Evolutionary conservation across 2,329 filamentous ascomycete genomes (phyloP).

Genomic region (Talaromyces funiculosus): DNA sequence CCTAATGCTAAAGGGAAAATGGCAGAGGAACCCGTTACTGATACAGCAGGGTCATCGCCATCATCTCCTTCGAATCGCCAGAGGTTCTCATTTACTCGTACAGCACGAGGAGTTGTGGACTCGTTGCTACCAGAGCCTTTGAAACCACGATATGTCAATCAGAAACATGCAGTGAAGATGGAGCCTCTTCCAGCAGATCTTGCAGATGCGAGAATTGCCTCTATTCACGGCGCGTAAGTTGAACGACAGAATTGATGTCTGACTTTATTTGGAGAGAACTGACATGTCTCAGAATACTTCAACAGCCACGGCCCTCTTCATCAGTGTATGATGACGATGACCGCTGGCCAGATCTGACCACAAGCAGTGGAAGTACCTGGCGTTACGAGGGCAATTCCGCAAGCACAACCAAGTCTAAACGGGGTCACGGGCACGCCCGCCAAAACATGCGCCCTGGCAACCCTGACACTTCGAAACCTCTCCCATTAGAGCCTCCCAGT

Average conservation of each 20-base stretch:
- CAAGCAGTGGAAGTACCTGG: constrained; percentile 7
- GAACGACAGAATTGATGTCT: not conserved
- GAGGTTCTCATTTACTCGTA: constrained; percentile 8
- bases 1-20: constrained; percentile 1
- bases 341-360: constrained; percentile 9
- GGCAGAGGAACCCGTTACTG: not conserved
- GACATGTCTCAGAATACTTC: not conserved
- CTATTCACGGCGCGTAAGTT: constrained; percentile 4
- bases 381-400: not conserved
- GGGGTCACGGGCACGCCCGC: not conserved
- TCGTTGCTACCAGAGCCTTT: constrained; percentile 12
- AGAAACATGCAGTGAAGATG: not conserved
- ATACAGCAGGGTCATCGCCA: not conserved
- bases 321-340: constrained; percentile 10
- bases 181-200: not conserved
- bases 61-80: not conserved
- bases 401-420: not conserved
- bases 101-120: constrained; percentile 7
- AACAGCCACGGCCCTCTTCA: constrained; percentile 5
- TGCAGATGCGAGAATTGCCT: not conserved
- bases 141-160: not conserved
- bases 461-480: not conserved
- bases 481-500: not conserved
- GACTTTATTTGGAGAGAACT: not conserved
- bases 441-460: not conserved